Conservation (phyloP, 805 yeast species). For the Yarrowia sp. region DNA sequence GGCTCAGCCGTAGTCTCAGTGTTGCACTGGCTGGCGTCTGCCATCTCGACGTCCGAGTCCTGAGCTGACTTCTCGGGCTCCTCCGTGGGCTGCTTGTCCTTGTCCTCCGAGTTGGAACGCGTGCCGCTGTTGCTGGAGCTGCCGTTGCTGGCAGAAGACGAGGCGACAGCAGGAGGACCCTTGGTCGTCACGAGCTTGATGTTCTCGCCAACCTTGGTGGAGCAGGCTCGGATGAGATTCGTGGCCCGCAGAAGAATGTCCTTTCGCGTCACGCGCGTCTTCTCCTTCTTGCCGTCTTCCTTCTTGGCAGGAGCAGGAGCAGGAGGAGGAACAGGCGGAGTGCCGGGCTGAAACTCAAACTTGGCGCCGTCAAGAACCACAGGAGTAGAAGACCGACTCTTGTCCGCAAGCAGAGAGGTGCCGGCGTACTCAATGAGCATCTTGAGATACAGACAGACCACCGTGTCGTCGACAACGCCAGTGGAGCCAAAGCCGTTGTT, state of each 20-base stretch:
- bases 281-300: conserved; percentile 22
- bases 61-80: not conserved
- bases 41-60: conserved; percentile 4
- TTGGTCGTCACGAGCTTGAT: conserved; percentile 13
- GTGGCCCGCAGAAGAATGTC: conserved; percentile 14
- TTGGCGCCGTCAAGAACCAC: not conserved
- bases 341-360: conserved; percentile 10
- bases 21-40: not conserved
- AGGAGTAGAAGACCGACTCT: conserved; percentile 13
- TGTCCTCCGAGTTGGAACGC: not conserved
- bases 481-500: conserved; percentile 83
- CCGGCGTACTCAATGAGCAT: conserved; percentile 39
- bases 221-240: conserved; percentile 16
- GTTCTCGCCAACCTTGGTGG: conserved; percentile 10
- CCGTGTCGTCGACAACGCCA: conserved; percentile 67
- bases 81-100: not conserved
- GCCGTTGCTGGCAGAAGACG: not conserved
- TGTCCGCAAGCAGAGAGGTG: not conserved
- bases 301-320: not conserved
- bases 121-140: not conserved
- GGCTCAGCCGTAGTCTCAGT: conserved; percentile 1
- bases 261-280: conserved; percentile 24
- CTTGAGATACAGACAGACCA: conserved; percentile 57
- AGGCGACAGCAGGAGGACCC: conserved; percentile 6
- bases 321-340: not conserved